Percentiles rank a stretch among this genome's conserved stretches.
Evolutionary conservation across 805 yeast species (phyloP).

Genomic region (Hermanozyma aechmeae): DNA sequence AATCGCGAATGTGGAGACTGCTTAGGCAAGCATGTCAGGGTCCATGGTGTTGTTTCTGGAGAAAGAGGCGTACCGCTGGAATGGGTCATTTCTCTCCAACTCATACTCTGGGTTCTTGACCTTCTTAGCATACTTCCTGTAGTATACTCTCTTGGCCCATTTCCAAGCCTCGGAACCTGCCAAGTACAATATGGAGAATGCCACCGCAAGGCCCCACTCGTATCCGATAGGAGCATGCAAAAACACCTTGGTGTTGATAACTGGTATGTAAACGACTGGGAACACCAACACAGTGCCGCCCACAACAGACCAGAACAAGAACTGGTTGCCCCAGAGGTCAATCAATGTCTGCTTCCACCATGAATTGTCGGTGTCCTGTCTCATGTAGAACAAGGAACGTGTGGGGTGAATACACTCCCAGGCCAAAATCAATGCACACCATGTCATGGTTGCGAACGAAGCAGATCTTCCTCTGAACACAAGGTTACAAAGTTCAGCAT

Average conservation of each 20-base stretch:
- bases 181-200: constrained; percentile 48
- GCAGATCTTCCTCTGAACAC: constrained; percentile 74
- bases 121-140: constrained; percentile 20
- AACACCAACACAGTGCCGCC: constrained; percentile 62
- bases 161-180: constrained; percentile 61
- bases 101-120: constrained; percentile 56
- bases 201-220: constrained; percentile 76
- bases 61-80: constrained; percentile 51
- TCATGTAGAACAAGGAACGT: constrained; percentile 62
- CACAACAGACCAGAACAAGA: constrained; percentile 73
- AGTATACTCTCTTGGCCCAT: constrained; percentile 48
- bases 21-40: constrained; percentile 8
- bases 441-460: constrained; percentile 74
- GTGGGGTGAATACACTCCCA: constrained; percentile 77
- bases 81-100: constrained; percentile 53
- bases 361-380: constrained; percentile 47
- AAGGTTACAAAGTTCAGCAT: constrained; percentile 36
- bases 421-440: constrained; percentile 75
- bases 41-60: constrained; percentile 43
- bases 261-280: constrained; percentile 83
- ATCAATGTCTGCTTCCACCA: constrained; percentile 51
- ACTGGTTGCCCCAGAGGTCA: constrained; percentile 66
- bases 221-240: constrained; percentile 60
- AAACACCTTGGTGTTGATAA: constrained; percentile 70
- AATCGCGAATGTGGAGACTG: no score